Conservation (phyloP, 352 stramenopile species). For the Phytophthora ramorum region DNA sequence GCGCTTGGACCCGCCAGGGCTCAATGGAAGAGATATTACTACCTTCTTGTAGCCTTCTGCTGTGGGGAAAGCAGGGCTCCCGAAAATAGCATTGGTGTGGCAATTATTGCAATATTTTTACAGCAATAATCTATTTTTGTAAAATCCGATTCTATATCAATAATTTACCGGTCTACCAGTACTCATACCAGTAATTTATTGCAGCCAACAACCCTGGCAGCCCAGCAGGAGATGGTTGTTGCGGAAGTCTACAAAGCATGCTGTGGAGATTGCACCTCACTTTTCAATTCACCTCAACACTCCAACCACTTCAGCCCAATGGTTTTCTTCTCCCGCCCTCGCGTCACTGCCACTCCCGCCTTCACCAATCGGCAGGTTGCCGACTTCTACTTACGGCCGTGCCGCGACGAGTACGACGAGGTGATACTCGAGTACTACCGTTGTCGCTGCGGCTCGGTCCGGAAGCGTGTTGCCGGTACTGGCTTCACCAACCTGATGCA, state of each 20-base stretch:
- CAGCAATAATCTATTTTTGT: constrained; percentile 1
- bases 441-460: constrained; percentile 9
- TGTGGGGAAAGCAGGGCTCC: too few species aligned
- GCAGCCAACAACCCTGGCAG: background rate
- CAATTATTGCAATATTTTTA: constrained; percentile 5
- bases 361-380: constrained; percentile 17
- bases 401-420: constrained; percentile 24
- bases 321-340: background rate
- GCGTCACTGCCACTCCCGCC: background rate
- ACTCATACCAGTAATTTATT: background rate
- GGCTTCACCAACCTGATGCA: constrained; percentile 21
- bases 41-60: too few species aligned
- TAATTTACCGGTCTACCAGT: background rate
- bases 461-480: constrained; percentile 11
- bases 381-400: constrained; percentile 19
- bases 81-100: constrained; percentile 3
- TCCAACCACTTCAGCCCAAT: background rate
- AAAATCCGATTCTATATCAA: background rate
- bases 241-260: too few species aligned
- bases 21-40: background rate
- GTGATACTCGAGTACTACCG: constrained; percentile 19
- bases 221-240: too few species aligned
- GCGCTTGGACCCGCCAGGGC: too few species aligned
- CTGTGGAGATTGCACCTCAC: too few species aligned
- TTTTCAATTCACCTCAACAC: background rate